These are phyloP conservation scores for Exophiala mesophila DNA, from an alignment of 2,329 filamentous ascomycete genomes.

Conservation along the genomic window DNA sequence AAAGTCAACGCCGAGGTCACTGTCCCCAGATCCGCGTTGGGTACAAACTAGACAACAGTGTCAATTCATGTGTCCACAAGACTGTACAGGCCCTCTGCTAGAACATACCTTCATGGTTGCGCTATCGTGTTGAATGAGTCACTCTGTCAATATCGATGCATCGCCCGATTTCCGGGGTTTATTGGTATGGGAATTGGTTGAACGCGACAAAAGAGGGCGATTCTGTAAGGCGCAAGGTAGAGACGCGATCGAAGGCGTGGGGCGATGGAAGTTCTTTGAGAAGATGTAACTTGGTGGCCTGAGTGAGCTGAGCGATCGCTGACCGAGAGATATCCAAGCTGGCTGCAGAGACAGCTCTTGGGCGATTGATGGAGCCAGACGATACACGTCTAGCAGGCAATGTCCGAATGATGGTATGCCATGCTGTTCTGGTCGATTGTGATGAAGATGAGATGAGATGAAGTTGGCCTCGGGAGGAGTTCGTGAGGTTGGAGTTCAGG, in stretches of 20 bases:
- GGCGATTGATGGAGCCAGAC: conserved; percentile 41
- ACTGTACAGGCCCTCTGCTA: no score
- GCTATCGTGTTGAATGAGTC: neutral
- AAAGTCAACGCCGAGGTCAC: conserved; percentile 93
- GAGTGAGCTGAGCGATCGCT: conserved; percentile 38
- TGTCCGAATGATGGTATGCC: conserved; percentile 21
- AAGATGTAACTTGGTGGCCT: conserved; percentile 6
- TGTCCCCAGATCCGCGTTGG: conserved; percentile 82
- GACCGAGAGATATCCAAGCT: conserved; percentile 42
- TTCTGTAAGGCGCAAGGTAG: no score
- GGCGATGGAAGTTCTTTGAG: neutral
- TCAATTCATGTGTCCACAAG: no score
- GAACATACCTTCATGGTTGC: conserved; percentile 29
- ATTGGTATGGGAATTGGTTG: no score
- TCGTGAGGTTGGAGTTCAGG: conserved; percentile 14
- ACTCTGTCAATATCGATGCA: neutral
- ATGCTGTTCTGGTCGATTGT: conserved; percentile 26
- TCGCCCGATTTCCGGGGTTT: neutral
- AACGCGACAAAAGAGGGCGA: neutral
- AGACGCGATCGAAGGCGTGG: neutral
- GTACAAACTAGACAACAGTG: conserved; percentile 69
- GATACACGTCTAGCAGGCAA: conserved; percentile 40
- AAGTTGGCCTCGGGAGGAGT: neutral
- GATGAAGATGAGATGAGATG: conserved; percentile 11
- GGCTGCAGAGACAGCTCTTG: conserved; percentile 42